Conservation (phyloP, 306 rosid species). For the Casuarina glauca region DNA sequence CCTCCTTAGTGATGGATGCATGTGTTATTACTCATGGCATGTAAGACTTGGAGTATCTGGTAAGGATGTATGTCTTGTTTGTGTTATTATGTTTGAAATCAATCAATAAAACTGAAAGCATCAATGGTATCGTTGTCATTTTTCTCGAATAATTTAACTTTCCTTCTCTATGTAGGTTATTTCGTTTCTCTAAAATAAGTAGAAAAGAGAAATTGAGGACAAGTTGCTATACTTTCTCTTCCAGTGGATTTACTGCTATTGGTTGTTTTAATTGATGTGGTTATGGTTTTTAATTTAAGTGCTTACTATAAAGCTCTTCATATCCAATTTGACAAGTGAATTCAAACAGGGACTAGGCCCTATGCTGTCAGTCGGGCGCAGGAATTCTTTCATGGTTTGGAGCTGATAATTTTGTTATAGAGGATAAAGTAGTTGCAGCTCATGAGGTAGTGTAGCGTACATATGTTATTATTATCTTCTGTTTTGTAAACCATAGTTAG, state of each 20-base stretch:
- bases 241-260: not conserved
- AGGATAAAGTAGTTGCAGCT: constrained; percentile 47
- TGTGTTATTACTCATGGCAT: not conserved
- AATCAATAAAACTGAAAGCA: not conserved
- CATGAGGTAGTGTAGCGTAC: constrained; percentile 52
- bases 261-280: not conserved
- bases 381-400: constrained; percentile 61
- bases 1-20: not conserved
- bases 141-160: not conserved
- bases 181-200: too few species aligned
- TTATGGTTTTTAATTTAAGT: constrained; percentile 12
- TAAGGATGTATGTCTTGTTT: not conserved
- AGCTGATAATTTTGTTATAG: constrained; percentile 64
- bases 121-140: not conserved
- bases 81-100: not conserved
- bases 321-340: constrained; percentile 46
- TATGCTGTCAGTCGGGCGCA: constrained; percentile 66
- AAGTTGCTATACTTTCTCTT: not conserved
- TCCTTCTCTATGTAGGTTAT: too few species aligned
- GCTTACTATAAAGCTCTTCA: not conserved
- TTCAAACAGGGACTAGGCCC: constrained; percentile 59
- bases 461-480: not conserved
- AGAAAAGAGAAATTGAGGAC: not conserved
- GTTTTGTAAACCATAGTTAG: too few species aligned
- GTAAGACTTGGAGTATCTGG: not conserved